phyloP scores from a whole-genome alignment of 768 basidiomycete genomes.

The Fomitopsis serialis region DNA sequence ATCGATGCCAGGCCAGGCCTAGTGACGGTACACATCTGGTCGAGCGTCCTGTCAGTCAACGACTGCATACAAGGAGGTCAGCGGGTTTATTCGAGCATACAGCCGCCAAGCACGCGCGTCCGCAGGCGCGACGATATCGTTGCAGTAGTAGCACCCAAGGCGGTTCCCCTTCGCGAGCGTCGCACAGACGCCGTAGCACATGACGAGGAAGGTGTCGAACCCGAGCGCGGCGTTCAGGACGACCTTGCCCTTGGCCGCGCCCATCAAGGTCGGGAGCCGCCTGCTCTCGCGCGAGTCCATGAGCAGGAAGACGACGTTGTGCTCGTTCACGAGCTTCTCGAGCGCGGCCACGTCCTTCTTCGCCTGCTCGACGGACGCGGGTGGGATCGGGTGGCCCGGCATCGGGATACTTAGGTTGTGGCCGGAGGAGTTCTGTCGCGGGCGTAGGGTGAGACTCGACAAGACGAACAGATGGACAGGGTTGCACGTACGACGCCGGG shows the following conservation, averaged over 20 bases:
- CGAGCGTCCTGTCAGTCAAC: no score
- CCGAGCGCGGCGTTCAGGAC: constrained; percentile 93
- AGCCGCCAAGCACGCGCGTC: constrained; percentile 40
- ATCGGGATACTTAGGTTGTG: constrained; percentile 64
- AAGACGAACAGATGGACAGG: no score
- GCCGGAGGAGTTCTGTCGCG: constrained; percentile 87
- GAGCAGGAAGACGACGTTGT: constrained; percentile 88
- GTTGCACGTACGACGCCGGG: no score
- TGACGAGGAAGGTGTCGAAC: no score
- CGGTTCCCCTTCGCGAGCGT: constrained; percentile 28
- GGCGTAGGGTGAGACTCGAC: no score
- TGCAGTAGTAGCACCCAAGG: constrained; percentile 97
- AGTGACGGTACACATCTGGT: constrained; percentile 99
- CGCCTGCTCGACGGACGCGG: no score
- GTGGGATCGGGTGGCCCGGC: no score
- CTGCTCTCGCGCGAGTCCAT: constrained; percentile 99
- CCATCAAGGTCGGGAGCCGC: no score
- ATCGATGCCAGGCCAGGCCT: constrained; percentile 92
- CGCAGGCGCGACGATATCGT: no score
- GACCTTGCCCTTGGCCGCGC: constrained; percentile 83
- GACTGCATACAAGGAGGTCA: constrained; percentile 34
- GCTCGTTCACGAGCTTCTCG: constrained; percentile 72
- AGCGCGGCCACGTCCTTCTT: constrained; percentile 67
- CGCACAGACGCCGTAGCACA: constrained; percentile 82
- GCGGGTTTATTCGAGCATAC: not conserved